Evolutionary conservation across 768 basidiomycete species (phyloP).

Genomic region (Suillus subaureus): DNA sequence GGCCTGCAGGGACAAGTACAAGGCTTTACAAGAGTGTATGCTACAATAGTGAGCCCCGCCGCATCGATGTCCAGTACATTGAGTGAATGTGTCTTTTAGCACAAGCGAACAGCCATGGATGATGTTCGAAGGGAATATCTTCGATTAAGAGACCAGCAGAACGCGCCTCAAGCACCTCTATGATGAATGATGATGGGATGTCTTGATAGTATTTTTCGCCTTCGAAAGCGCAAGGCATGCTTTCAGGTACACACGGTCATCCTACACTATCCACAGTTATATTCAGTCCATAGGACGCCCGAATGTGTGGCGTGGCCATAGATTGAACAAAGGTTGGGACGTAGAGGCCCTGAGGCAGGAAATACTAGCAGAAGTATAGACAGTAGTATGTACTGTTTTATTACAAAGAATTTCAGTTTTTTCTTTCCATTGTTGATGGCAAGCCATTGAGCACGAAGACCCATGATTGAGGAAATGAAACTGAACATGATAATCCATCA

Average conservation of each 20-base stretch:
- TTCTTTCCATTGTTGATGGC: constrained; percentile 49
- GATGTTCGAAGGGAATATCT: constrained; percentile 72
- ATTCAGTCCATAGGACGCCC: background rate
- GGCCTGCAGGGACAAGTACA: constrained; percentile 74
- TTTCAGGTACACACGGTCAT: background rate
- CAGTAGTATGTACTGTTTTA: too few species aligned
- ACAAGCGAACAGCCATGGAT: constrained; percentile 79
- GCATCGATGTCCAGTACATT: background rate
- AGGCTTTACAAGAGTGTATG: constrained; percentile 77
- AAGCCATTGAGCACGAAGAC: constrained; percentile 67
- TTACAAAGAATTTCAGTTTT: constrained; percentile 7
- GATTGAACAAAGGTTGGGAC: background rate
- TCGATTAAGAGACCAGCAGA: constrained; percentile 54
- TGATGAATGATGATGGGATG: background rate
- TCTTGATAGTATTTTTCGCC: background rate
- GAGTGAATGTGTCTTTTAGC: constrained; percentile 37
- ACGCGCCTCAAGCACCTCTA: background rate
- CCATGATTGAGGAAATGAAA: constrained; percentile 70
- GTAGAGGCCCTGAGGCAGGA: too few species aligned
- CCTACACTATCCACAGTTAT: too few species aligned
- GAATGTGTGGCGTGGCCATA: background rate
- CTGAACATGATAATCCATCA: constrained; percentile 38
- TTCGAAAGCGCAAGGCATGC: background rate
- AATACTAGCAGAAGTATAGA: background rate
- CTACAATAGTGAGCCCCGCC: constrained; percentile 63